Evolutionary conservation across 129 eudicot species (phyloP).

Genomic region (Tanacetum coccineum): DNA sequence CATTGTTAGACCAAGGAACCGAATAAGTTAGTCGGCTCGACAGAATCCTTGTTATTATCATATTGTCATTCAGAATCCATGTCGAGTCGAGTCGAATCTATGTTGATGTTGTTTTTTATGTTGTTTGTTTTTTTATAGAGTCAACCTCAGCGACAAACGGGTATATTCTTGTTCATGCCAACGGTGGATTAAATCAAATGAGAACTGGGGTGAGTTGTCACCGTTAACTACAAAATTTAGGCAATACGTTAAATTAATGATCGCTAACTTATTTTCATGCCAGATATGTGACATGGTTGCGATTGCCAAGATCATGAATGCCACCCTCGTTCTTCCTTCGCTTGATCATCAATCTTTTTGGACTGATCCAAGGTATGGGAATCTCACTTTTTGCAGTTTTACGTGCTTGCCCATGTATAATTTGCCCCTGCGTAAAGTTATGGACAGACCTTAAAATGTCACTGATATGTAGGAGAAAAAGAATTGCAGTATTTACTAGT

Average conservation of each 20-base stretch:
- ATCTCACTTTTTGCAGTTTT: not conserved
- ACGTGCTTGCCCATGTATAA: not conserved
- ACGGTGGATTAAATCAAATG: constrained; percentile 98
- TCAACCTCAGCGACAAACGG: constrained; percentile 56
- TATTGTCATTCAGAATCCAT: not conserved
- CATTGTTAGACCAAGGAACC: constrained; percentile 59
- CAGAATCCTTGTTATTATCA: constrained; percentile 13
- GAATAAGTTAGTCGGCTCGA: constrained; percentile 46
- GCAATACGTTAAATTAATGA: not conserved
- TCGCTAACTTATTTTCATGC: constrained; percentile 7
- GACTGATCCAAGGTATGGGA: constrained; percentile 83
- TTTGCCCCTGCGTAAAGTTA: not conserved
- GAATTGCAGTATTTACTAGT: not conserved
- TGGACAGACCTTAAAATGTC: not conserved
- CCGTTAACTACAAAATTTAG: not conserved
- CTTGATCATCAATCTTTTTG: constrained; percentile 94
- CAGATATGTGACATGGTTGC: constrained; percentile 99
- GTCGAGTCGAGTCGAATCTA: not conserved
- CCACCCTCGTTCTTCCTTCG: constrained; percentile 95
- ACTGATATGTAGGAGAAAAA: not conserved
- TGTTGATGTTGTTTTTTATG: not conserved
- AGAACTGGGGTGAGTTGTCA: constrained; percentile 78
- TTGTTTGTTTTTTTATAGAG: constrained; percentile 25
- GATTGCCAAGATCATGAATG: constrained; percentile 80
- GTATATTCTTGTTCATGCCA: constrained; percentile 81